These are phyloP conservation scores for Chlamydomonas incerta DNA, from an alignment of 139 green algal genomes.

Conservation along the genomic window DNA sequence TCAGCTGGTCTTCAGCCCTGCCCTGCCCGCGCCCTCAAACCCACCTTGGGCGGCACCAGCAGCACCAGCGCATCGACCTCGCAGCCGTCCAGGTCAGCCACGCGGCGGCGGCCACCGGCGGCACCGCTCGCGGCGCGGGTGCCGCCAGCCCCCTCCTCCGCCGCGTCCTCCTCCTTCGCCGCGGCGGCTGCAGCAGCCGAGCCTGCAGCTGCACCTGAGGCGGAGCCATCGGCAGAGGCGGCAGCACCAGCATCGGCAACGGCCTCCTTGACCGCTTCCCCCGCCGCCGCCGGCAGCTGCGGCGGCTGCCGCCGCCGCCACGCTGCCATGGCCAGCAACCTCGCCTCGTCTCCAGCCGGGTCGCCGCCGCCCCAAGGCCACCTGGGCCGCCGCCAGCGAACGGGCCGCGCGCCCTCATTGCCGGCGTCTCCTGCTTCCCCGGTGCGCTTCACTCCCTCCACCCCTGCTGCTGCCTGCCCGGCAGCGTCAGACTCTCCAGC, in stretches of 20 bases:
- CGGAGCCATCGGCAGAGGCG: too few relatives aligned
- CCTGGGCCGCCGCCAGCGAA: too few relatives aligned
- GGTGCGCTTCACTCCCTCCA: too few relatives aligned
- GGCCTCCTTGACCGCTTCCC: neutral
- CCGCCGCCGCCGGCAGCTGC: neutral
- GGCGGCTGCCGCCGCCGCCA: neutral
- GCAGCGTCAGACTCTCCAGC: too few relatives aligned
- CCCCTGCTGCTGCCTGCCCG: too few relatives aligned
- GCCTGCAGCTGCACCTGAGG: neutral
- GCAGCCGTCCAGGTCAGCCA: neutral
- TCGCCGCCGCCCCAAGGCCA: conserved; percentile 14
- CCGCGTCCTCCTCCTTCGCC: neutral
- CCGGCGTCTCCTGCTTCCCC: too few relatives aligned
- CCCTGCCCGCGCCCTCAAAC: neutral
- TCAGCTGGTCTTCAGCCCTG: neutral
- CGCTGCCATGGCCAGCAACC: neutral
- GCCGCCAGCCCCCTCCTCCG: neutral
- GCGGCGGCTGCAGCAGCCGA: neutral
- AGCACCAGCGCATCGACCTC: neutral
- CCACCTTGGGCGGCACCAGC: conserved; percentile 25
- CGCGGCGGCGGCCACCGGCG: too few relatives aligned
- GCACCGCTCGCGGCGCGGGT: too few relatives aligned
- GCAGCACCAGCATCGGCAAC: neutral
- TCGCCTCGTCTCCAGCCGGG: neutral
- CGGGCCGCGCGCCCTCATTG: neutral